phyloP scores from a whole-genome alignment of 805 yeast genomes.

The Zygosaccharomyces gambellarensis region DNA sequence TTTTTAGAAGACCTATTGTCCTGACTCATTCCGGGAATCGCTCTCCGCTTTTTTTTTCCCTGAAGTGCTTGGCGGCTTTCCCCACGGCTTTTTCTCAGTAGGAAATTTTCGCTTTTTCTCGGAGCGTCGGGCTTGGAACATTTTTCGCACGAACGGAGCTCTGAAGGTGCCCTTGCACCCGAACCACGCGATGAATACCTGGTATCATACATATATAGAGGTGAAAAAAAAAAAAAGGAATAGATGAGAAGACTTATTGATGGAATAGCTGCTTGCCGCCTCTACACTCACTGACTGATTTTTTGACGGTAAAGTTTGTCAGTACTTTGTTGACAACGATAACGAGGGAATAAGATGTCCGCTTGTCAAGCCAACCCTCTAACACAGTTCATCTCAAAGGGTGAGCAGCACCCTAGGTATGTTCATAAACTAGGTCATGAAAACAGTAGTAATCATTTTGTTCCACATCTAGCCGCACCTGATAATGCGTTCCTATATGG shows the following conservation, averaged over 20 bases:
- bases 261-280: not conserved
- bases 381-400: slow-evolving; percentile 16
- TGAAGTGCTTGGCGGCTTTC: not conserved
- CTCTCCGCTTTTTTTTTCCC: not conserved
- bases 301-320: not conserved
- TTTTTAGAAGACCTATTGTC: not conserved
- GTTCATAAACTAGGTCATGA: not conserved
- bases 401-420: slow-evolving; percentile 10
- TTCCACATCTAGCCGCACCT: not conserved
- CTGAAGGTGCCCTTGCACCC: not conserved
- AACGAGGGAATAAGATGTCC: not conserved
- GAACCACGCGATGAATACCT: slow-evolving; percentile 6
- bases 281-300: not conserved
- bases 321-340: not conserved
- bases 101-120: not conserved
- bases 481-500: not conserved
- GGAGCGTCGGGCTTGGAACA: not conserved
- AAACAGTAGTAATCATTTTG: not conserved
- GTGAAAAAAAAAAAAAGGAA: not conserved
- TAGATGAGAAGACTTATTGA: not conserved
- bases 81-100: not conserved
- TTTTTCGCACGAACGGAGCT: slow-evolving; percentile 5
- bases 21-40: not conserved
- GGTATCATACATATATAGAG: not conserved
- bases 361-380: slow-evolving; percentile 23